phyloP scores from a whole-genome alignment of 371 early-diverging fungal genomes.

The Mucor velutinosus region DNA sequence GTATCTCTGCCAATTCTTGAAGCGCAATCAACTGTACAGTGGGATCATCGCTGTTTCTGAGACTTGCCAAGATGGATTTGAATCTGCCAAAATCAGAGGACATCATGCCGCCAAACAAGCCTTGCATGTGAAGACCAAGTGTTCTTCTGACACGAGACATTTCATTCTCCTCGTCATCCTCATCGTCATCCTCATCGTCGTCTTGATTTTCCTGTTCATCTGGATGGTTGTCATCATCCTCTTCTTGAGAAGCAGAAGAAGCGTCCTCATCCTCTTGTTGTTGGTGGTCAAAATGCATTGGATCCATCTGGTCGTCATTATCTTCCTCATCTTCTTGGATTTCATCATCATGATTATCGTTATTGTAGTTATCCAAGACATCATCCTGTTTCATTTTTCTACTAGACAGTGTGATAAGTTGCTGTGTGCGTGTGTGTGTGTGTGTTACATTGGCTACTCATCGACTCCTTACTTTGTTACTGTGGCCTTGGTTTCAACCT shows the following conservation, averaged over 20 bases:
- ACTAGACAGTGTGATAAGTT: background rate
- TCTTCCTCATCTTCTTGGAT: conserved; percentile 14
- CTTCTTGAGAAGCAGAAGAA: conserved; percentile 17
- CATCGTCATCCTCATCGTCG: conserved; percentile 31
- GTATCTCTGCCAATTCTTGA: conserved; percentile 67
- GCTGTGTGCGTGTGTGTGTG: too few species aligned
- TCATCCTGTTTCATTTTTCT: background rate
- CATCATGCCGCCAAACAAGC: conserved; percentile 49
- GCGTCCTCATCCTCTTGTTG: conserved; percentile 25
- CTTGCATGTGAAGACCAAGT: conserved; percentile 50
- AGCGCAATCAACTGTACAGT: conserved; percentile 68
- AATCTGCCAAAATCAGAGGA: conserved; percentile 49
- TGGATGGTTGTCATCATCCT: conserved; percentile 35
- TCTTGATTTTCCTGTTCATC: conserved; percentile 25
- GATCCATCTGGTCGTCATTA: background rate
- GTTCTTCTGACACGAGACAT: conserved; percentile 39
- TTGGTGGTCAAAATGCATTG: conserved; percentile 11
- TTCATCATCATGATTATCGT: background rate
- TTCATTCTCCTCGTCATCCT: conserved; percentile 47
- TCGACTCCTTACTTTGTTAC: background rate
- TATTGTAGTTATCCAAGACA: background rate
- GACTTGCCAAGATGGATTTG: conserved; percentile 52
- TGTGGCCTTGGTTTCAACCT: background rate
- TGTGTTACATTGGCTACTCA: background rate
- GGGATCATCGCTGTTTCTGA: conserved; percentile 57